Base-by-base conservation (phyloP, 371 early-diverging fungal genomes). In the Circinella umbellata region DNA sequence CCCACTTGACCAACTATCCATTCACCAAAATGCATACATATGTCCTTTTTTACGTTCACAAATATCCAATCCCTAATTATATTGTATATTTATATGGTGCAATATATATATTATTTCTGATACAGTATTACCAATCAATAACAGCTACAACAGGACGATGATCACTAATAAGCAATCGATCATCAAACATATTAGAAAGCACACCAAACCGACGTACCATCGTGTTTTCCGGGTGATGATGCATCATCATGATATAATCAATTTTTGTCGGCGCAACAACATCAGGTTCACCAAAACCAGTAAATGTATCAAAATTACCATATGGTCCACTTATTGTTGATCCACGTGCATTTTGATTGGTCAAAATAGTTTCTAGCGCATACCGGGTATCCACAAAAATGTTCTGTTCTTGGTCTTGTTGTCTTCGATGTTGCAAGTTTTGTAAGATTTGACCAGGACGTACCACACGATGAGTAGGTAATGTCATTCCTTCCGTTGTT, bases 81-180 rank as follows among this genome's bases (percentile, higher is more conserved):
- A 27, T 0, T 27, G 2, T 27, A 27, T 27, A 27, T 27, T 27
- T 27, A 27, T 27, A 27, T 27, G 27, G 27, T 27, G 27, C 27
- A 27, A 27, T 27, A 27, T 27, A 27, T 27, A 27, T 27, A 27
- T 27, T 27, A 27, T 27, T 27, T 27, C 27, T 27, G 42, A 11
- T 42, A 42, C 11, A 42, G 6, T 42, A 62, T 38, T 73, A 79
- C 83, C 80, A 83, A 18, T 76, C 71, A 8, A 83, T 36, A 18
- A 54, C 75, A 14, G 78, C 81, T 38, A 86, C 69, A 14, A 86
- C 85, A 53, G 86, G 86, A 42, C 86, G 83, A 69, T 86, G 86
- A 37, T 86, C 86, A 63, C 83, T 84, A 17, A 82, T 75, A 54
- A 67, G 74, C 51, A 82, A 69, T 0, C 77, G 80, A 63, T 84